Conservation (phyloP, 331 rosid genomes). For the Malus hybrid region DNA sequence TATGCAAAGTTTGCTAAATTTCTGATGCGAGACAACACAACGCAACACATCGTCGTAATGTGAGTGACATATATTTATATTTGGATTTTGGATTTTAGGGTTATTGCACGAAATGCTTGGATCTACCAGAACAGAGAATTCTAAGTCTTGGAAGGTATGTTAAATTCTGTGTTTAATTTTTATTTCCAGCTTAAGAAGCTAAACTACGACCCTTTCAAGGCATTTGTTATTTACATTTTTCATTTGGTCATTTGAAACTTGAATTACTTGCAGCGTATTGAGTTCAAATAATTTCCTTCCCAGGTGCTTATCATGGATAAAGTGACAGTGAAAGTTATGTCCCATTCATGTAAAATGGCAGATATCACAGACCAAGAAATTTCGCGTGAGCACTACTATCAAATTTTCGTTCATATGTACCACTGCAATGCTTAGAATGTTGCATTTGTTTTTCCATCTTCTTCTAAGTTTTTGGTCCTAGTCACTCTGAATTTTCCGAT, state of each 20-base stretch:
- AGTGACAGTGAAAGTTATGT: constrained; percentile 92
- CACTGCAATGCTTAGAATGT: neutral
- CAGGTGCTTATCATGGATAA: constrained; percentile 97
- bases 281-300: neutral
- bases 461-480: neutral
- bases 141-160: constrained; percentile 90
- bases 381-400: constrained; percentile 52
- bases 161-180: neutral
- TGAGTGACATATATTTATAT: neutral
- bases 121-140: constrained; percentile 59
- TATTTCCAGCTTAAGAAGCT: neutral
- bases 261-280: neutral
- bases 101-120: constrained; percentile 84
- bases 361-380: constrained; percentile 96
- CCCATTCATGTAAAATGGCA: constrained; percentile 93
- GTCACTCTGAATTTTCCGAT: neutral
- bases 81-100: constrained; percentile 30
- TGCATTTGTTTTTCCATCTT: neutral
- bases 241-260: neutral
- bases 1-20: too few relatives aligned
- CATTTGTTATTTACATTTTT: neutral
- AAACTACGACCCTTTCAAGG: neutral
- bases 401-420: neutral
- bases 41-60: neutral
- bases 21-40: too few relatives aligned